A percentile compares a stretch with the other conserved stretches of the same genome.
These are phyloP conservation scores for Zelopaecilomyces penicillatus DNA, from an alignment of 2,329 filamentous ascomycete species.

Conservation along the genomic window DNA sequence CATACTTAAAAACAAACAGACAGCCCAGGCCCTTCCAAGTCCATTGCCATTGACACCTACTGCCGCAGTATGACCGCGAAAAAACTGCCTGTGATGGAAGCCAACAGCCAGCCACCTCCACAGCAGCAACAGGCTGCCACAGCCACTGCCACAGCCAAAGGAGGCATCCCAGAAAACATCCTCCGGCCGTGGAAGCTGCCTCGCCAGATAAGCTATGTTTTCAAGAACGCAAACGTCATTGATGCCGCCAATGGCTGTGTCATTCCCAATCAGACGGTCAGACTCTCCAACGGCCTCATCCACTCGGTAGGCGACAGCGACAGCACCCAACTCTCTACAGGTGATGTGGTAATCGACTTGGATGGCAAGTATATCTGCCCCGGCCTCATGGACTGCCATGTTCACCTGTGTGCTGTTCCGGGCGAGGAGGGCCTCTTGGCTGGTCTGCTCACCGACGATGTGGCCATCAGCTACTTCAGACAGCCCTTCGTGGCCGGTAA, in stretches of 20 bases:
- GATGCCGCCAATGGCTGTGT: conserved; percentile 28
- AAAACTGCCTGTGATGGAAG: too few relatives aligned
- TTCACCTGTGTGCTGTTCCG: conserved; percentile 23
- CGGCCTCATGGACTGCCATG: conserved; percentile 26
- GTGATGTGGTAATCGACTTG: conserved; percentile 14
- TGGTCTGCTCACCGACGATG: conserved; percentile 20
- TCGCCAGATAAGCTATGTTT: conserved; percentile 22
- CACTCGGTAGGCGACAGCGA: conserved; percentile 12
- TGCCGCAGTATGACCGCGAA: too few relatives aligned
- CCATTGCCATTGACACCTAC: too few relatives aligned
- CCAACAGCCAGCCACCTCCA: too few relatives aligned
- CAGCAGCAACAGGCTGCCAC: too few relatives aligned
- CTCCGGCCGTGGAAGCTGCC: conserved; percentile 25
- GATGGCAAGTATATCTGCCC: conserved; percentile 23
- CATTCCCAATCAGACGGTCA: conserved; percentile 21
- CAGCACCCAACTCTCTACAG: not conserved
- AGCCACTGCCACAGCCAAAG: too few relatives aligned
- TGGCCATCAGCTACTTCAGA: conserved; percentile 30
- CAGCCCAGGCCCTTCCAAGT: too few relatives aligned
- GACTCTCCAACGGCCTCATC: conserved; percentile 27
- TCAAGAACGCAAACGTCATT: conserved; percentile 36
- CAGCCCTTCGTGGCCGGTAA: conserved; percentile 39
- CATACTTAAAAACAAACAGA: too few relatives aligned
- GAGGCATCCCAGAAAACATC: too few relatives aligned
- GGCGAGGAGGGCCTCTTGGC: conserved; percentile 18